Percentiles rank a stretch among this genome's conserved stretches.
These are phyloP conservation scores for Yarrowia osloensis DNA, from an alignment of 805 yeast genomes.

Conservation along the genomic window DNA sequence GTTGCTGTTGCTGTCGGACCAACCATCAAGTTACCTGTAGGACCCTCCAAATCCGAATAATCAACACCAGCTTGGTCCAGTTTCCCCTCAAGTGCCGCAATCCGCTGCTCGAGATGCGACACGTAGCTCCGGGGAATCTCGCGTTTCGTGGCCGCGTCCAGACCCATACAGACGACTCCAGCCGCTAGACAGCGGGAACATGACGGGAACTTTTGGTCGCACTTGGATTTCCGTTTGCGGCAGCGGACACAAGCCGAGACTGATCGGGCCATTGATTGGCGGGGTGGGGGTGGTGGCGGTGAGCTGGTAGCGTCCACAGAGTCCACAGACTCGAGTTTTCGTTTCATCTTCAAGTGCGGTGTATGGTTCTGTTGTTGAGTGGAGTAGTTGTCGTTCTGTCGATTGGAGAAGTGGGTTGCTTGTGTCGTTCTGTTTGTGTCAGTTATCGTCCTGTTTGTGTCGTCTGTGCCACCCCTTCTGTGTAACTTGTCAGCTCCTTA, in stretches of 20 bases:
- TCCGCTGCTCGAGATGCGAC: conserved; percentile 58
- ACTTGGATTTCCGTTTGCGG: conserved; percentile 62
- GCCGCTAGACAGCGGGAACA: conserved; percentile 66
- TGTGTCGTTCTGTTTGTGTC: too few species aligned
- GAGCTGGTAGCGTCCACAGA: too few species aligned
- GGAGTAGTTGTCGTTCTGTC: too few species aligned
- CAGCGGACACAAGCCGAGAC: conserved; percentile 88
- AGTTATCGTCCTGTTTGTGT: too few species aligned
- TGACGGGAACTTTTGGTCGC: conserved; percentile 68
- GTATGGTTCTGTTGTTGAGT: too few species aligned
- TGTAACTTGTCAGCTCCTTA: too few species aligned
- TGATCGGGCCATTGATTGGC: conserved; percentile 52
- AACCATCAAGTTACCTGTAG: too few species aligned
- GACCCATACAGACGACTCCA: conserved; percentile 72
- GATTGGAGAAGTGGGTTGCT: too few species aligned
- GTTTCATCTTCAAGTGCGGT: not conserved
- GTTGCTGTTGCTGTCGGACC: too few species aligned
- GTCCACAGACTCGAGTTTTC: not conserved
- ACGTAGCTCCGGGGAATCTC: conserved; percentile 76
- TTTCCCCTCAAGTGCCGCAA: conserved; percentile 45
- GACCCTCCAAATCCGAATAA: not conserved
- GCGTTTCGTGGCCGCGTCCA: conserved; percentile 87
- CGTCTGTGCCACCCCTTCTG: not conserved
- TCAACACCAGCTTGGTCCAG: not conserved
- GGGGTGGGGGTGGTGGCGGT: too few species aligned